A percentile compares a stretch with the other conserved stretches of the same genome.
phyloP scores from a whole-genome alignment of 306 rosid genomes.

The Arachis hypogaea region DNA sequence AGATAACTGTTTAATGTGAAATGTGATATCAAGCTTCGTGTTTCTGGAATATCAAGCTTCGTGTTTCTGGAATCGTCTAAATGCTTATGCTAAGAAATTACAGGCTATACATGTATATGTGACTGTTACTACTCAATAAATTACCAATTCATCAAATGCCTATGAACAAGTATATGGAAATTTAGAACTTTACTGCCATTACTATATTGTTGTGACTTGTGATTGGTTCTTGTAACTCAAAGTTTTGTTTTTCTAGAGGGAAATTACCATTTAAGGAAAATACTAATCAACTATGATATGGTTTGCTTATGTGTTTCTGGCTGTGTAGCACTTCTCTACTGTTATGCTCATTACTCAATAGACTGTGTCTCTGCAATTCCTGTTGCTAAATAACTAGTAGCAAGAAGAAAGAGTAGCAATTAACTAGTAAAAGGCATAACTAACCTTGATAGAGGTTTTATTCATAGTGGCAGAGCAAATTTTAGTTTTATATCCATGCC shows the following conservation, averaged over 20 bases:
- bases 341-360: background rate
- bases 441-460: background rate
- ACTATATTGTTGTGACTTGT: background rate
- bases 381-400: background rate
- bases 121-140: conserved; percentile 1
- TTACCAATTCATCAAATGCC: conserved; percentile 4
- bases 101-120: background rate
- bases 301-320: background rate
- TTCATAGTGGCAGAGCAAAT: background rate
- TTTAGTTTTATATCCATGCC: conserved; percentile 6
- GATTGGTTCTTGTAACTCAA: background rate
- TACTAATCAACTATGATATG: too few species aligned
- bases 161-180: background rate
- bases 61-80: conserved; percentile 3
- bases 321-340: conserved; percentile 17
- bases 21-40: background rate
- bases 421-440: background rate
- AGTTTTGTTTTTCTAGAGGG: background rate
- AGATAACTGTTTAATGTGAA: conserved; percentile 26
- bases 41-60: background rate
- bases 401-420: conserved; percentile 15
- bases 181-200: background rate
- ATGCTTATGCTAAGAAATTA: background rate
- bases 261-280: background rate
- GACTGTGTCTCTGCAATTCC: background rate